Percentiles rank a stretch among this genome's conserved stretches.
These are phyloP conservation scores for Tetrahymena borealis DNA, from an alignment of 73 alveolate genomes.

Conservation along the genomic window DNA sequence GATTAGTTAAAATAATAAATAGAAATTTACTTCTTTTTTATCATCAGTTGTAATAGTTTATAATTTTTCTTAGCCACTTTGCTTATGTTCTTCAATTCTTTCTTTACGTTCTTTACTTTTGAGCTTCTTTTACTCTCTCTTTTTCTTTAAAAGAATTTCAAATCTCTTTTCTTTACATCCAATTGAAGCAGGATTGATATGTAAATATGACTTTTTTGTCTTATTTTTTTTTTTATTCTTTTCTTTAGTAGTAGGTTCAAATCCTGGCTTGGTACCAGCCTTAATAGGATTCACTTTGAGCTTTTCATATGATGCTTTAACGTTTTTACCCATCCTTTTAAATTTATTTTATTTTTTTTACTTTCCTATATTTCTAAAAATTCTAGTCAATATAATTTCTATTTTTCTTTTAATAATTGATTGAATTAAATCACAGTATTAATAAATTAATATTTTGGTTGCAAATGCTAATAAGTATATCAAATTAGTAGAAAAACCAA, in stretches of 20 bases:
- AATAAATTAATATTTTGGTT: not conserved
- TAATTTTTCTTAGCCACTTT: slow-evolving; percentile 5
- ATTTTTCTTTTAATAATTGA: not conserved
- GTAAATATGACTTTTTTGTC: slow-evolving; percentile 8
- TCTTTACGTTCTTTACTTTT: slow-evolving; percentile 28
- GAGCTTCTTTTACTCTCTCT: slow-evolving; percentile 4
- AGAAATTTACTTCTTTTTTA: slow-evolving; percentile 25
- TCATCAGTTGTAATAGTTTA: slow-evolving; percentile 39
- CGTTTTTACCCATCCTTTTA: not conserved
- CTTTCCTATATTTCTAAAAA: not conserved
- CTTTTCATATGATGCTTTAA: not conserved
- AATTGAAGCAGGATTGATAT: slow-evolving; percentile 15
- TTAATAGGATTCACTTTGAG: not conserved
- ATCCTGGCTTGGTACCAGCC: not conserved
- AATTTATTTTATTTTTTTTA: not conserved
- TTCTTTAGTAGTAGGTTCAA: not conserved
- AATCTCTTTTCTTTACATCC: slow-evolving; percentile 31
- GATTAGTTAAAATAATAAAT: not conserved
- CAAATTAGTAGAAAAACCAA: not conserved
- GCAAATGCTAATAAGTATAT: not conserved
- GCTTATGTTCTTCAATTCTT: slow-evolving; percentile 9
- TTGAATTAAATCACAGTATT: not conserved
- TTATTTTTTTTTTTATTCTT: not conserved
- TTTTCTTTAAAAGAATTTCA: slow-evolving; percentile 2
- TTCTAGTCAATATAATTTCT: not conserved